Percentiles rank a stretch among this genome's conserved stretches.
phyloP scores from a whole-genome alignment of 2,329 filamentous ascomycete species.

The Emericellopsis atlantica region DNA sequence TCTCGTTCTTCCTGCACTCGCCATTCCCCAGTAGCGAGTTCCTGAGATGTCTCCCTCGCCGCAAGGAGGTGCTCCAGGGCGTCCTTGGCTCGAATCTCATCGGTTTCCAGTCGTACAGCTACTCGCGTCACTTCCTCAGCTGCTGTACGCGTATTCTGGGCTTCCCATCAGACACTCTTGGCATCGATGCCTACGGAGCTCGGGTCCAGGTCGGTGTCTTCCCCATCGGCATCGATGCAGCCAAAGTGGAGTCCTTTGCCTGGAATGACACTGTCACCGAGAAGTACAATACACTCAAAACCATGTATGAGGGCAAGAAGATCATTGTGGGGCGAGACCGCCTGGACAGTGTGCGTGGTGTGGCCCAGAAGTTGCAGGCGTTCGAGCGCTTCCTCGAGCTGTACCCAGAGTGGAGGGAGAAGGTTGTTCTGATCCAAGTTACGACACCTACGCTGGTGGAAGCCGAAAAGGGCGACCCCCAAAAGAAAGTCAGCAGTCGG shows the following conservation, averaged over 20 bases:
- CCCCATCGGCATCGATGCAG: conserved; percentile 88
- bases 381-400: conserved; percentile 86
- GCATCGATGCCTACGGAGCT: conserved; percentile 79
- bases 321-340: conserved; percentile 91
- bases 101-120: conserved; percentile 91
- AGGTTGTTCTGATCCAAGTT: conserved; percentile 89
- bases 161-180: conserved; percentile 75
- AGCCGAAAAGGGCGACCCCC: conserved; percentile 62
- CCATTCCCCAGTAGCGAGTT: conserved; percentile 97
- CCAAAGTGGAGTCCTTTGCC: conserved; percentile 61
- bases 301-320: conserved; percentile 78
- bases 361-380: conserved; percentile 90
- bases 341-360: conserved; percentile 77
- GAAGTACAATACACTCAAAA: conserved; percentile 59
- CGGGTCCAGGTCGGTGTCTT: conserved; percentile 89
- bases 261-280: conserved; percentile 60
- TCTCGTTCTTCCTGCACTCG: conserved; percentile 87
- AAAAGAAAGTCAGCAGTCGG: conserved; percentile 73
- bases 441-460: conserved; percentile 77
- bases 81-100: conserved; percentile 86
- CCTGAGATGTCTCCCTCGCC: conserved; percentile 72
- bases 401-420: conserved; percentile 84
- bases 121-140: conserved; percentile 86
- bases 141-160: conserved; percentile 85
- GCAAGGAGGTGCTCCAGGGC: conserved; percentile 84